Evolutionary conservation across 1,284 basidiomycete species (phyloP).

Genomic region (Ganoderma sp.): DNA sequence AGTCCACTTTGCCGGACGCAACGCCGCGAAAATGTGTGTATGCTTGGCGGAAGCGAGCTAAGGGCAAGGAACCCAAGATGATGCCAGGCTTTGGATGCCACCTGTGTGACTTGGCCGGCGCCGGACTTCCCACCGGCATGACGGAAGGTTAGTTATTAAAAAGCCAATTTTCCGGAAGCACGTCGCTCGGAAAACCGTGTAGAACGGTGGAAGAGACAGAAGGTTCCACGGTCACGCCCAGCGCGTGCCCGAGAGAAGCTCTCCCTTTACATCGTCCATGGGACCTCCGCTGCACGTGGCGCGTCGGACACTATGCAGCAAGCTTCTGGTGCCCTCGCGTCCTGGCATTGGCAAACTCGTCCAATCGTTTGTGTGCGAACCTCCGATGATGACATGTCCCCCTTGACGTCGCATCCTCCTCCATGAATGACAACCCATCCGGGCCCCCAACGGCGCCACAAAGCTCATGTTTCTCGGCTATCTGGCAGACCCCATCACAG

Average conservation of each 20-base stretch:
- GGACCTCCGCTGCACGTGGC: constrained; percentile 2
- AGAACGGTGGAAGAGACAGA: neutral
- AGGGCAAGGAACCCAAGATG: neutral
- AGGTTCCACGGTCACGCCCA: constrained; percentile 13
- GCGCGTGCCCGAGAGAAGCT: constrained; percentile 19
- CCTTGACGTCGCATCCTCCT: neutral
- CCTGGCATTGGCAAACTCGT: neutral
- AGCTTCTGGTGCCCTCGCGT: constrained; percentile 1
- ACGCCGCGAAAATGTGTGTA: neutral
- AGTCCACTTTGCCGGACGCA: constrained; percentile 1
- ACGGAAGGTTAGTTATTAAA: constrained; percentile 7
- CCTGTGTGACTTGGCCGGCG: constrained; percentile 5
- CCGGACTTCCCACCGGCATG: constrained; percentile 10
- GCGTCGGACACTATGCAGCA: neutral
- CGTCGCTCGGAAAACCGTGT: neutral
- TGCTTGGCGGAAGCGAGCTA: constrained; percentile 2
- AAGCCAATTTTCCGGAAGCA: constrained; percentile 27
- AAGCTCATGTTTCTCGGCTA: neutral
- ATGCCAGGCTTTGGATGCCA: neutral
- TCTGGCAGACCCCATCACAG: neutral
- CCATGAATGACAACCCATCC: neutral
- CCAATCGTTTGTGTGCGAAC: constrained; percentile 2
- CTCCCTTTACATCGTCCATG: constrained; percentile 13
- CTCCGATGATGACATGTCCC: neutral
- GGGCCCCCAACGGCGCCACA: neutral